These are phyloP conservation scores for Evernia prunastri DNA, from an alignment of 495 filamentous ascomycete genomes.

Conservation along the genomic window DNA sequence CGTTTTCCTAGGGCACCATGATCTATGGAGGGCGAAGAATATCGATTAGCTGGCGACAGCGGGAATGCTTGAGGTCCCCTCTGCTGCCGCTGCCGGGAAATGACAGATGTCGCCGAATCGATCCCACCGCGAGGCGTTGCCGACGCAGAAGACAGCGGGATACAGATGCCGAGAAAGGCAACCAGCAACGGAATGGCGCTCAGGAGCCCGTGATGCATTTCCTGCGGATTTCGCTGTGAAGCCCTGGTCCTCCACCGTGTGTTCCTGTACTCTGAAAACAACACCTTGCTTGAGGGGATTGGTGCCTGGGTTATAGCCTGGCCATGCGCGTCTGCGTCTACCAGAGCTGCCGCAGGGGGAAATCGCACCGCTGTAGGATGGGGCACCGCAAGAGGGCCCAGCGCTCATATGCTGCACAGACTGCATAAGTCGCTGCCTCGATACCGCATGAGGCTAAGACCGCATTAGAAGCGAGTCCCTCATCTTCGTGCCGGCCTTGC, in stretches of 20 bases:
- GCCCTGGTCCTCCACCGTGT: background rate
- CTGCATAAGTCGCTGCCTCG: background rate
- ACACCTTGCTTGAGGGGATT: background rate
- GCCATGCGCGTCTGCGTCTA: background rate
- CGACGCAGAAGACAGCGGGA: background rate
- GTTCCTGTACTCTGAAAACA: background rate
- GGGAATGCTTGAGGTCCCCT: background rate
- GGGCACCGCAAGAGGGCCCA: background rate
- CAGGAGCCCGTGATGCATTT: conserved; percentile 1
- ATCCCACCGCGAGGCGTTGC: background rate
- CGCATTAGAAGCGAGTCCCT: background rate
- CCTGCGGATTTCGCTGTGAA: background rate
- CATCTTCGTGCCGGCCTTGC: background rate
- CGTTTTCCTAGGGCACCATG: background rate
- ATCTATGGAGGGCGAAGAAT: background rate
- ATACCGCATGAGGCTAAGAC: background rate
- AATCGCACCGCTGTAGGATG: background rate
- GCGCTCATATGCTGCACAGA: background rate
- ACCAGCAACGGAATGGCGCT: background rate
- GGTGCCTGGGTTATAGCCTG: background rate
- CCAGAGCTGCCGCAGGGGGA: background rate
- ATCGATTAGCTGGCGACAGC: background rate
- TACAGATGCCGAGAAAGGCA: background rate
- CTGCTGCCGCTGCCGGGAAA: background rate
- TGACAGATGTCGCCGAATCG: background rate